A percentile compares a stretch with the other conserved stretches of the same genome.
Conservation (phyloP, 1,284 basidiomycete species). For the Ceratobasidium sp. region DNA sequence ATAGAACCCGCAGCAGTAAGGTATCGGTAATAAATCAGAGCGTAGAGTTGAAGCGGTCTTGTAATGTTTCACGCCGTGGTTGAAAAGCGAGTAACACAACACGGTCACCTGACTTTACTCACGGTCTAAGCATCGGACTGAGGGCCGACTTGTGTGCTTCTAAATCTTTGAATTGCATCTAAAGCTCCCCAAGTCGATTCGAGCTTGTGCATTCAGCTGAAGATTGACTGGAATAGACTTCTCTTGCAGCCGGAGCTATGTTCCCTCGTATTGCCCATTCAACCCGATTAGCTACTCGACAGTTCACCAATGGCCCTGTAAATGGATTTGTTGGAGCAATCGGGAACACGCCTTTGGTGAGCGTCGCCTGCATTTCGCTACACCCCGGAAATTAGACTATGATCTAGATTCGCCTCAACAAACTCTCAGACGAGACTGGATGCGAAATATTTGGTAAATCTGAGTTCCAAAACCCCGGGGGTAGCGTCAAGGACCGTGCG, state of each 20-base stretch:
- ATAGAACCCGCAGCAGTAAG: conserved; percentile 1
- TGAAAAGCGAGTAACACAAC: background rate
- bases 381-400: conserved; percentile 16
- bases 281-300: conserved; percentile 43
- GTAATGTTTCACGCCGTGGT: conserved; percentile 7
- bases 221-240: too few species aligned
- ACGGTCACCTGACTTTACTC: conserved; percentile 20
- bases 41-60: conserved; percentile 2
- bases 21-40: background rate
- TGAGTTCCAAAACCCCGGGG: conserved; percentile 99
- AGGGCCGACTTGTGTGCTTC: background rate
- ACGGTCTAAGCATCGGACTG: conserved; percentile 13
- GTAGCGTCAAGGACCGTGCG: conserved; percentile 98
- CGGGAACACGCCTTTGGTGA: conserved; percentile 93
- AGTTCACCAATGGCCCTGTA: conserved; percentile 69
- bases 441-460: conserved; percentile 93
- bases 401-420: conserved; percentile 83
- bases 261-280: conserved; percentile 11
- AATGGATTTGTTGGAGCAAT: conserved; percentile 91
- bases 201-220: too few species aligned
- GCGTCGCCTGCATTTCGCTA: conserved; percentile 54
- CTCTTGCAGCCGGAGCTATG: background rate
- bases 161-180: conserved; percentile 7
- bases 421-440: conserved; percentile 90
- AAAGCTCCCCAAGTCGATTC: too few species aligned